Base-by-base conservation (phyloP, 108 stramenopile species). In the Discostella pseudostelligera region DNA sequence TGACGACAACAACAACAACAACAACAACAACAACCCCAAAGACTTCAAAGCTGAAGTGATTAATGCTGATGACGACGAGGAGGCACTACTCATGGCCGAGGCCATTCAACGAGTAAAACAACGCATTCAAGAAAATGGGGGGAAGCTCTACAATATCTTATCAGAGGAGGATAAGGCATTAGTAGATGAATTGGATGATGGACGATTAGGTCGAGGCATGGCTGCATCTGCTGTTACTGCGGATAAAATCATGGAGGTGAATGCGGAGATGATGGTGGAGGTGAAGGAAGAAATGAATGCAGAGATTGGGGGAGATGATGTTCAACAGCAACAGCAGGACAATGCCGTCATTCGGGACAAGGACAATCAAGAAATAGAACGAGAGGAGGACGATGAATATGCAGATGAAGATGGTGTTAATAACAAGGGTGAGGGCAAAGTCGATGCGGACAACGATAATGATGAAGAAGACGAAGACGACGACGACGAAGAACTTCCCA, bases 401-500 rank as follows among this genome's bases (percentile, higher is more conserved):
- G 46, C 46, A 6, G 17, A 16, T 14, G 35, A 21, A 4, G 59
- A 60, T 16, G 10, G 9, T 25, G 1, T 6, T 3, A 40, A 64
- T 7, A 13, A 51, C 1, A 3, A 47, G 1, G 46, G 16, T 20
- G 46, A 63, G 25, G 46, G n/a, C n/a, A n/a, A 32, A 6, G 48
- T 16, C 24, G 44, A 62, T 16, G 10, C 42, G 60, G 65, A 81
- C 17, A 22, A 22, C 9, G 12, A 47, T 17, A 49, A 71, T 14
- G 36, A 53, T 21, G 65, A 61, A 0, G 59, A 67, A 5, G 66
- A 79, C 1, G 75, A 80, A 0, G 83, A 81, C 2, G 79, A 83
- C 0, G 83, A 84, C 5, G 80, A 84, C 2, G 82, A 87, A 17
- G 67, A 57, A 17, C 47, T 29, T 13, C 86, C 88, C 17, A 77